Conservation (phyloP, 2,329 filamentous ascomycete species). For the Aspergillus sp. region DNA sequence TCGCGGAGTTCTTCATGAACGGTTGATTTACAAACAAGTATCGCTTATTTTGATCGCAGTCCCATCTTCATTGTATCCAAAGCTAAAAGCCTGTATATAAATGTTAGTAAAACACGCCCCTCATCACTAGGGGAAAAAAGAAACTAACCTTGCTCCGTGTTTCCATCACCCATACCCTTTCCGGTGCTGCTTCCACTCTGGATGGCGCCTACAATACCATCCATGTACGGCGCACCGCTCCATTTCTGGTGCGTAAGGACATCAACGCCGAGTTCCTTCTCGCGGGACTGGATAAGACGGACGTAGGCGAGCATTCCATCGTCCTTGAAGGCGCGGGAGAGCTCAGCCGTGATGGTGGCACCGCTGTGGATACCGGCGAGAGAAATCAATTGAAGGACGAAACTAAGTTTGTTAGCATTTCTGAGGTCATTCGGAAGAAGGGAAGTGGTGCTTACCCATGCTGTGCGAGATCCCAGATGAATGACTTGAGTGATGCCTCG, state of each 20-base stretch:
- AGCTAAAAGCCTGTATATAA: not conserved
- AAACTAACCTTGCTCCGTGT: constrained; percentile 67
- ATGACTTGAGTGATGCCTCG: constrained; percentile 77
- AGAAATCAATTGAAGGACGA: constrained; percentile 65
- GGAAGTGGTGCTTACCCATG: constrained; percentile 65
- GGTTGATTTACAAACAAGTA: not conserved
- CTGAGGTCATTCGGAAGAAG: not conserved
- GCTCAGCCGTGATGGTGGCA: constrained; percentile 67
- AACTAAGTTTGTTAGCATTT: constrained; percentile 39
- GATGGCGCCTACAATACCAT: constrained; percentile 85
- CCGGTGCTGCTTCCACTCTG: constrained; percentile 87
- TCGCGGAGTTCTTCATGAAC: not conserved
- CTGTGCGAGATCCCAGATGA: constrained; percentile 93
- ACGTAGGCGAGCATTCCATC: constrained; percentile 98
- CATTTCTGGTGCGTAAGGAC: constrained; percentile 92
- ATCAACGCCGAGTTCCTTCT: constrained; percentile 88
- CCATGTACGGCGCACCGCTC: constrained; percentile 72
- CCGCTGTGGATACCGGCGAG: constrained; percentile 64
- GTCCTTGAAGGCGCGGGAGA: constrained; percentile 78
- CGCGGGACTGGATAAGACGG: constrained; percentile 82
- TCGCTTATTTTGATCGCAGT: too few species aligned
- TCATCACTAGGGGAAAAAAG: not conserved
- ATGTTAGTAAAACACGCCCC: not conserved
- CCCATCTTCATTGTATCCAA: not conserved
- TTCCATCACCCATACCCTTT: constrained; percentile 92